A percentile compares a stretch with the other conserved stretches of the same genome.
Evolutionary conservation across 768 basidiomycete genomes (phyloP).

Genomic region (Gymnopilus junonius): DNA sequence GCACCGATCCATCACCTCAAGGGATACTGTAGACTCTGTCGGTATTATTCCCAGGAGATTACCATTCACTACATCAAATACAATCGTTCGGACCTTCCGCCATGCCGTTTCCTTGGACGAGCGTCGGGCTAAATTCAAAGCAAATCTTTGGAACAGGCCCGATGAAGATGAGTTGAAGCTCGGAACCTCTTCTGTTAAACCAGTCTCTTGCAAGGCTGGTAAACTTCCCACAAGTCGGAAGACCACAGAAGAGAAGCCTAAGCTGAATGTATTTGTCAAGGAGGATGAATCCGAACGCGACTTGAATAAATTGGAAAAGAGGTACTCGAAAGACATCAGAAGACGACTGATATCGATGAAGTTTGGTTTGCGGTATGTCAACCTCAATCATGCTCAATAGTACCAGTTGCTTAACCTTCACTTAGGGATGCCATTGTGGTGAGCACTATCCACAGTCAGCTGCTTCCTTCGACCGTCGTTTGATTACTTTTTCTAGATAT

Average conservation of each 20-base stretch:
- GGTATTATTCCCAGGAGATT: conserved; percentile 56
- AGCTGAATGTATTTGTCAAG: conserved; percentile 1
- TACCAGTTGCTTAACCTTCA: background rate
- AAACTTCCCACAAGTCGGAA: background rate
- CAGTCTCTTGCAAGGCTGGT: background rate
- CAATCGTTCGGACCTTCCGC: conserved; percentile 59
- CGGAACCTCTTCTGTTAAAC: conserved; percentile 14
- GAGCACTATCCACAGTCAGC: conserved; percentile 10
- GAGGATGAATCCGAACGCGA: conserved; percentile 29
- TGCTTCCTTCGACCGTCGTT: background rate
- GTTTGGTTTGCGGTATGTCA: conserved; percentile 66
- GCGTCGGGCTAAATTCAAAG: conserved; percentile 61
- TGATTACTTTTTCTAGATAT: conserved; percentile 41
- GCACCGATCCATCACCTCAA: conserved; percentile 20
- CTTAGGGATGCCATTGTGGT: conserved; percentile 53
- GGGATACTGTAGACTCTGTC: conserved; percentile 74
- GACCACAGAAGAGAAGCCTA: background rate
- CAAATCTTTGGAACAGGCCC: conserved; percentile 52
- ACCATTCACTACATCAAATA: conserved; percentile 62
- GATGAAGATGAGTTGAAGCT: conserved; percentile 31
- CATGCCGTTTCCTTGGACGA: conserved; percentile 73
- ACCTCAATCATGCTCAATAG: background rate
- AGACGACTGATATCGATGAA: conserved; percentile 53
- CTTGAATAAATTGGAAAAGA: conserved; percentile 35
- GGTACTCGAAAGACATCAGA: conserved; percentile 29